Percentiles rank a stretch among this genome's conserved stretches.
Evolutionary conservation across 1,284 basidiomycete genomes (phyloP).

Genomic region (Cutaneotrichosporon curvatum): DNA sequence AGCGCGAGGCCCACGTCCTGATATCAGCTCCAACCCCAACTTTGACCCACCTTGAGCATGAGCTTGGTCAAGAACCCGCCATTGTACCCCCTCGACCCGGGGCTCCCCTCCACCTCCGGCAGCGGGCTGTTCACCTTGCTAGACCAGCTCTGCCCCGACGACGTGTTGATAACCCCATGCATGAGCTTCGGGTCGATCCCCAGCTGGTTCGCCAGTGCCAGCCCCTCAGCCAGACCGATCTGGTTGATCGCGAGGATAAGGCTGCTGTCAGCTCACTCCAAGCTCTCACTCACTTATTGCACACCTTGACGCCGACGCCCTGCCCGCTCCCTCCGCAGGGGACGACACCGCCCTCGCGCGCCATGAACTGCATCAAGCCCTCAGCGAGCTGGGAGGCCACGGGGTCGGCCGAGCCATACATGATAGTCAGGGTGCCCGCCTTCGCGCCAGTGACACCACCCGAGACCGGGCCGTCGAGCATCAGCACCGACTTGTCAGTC

Average conservation of each 20-base stretch:
- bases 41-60: conserved; percentile 38
- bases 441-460: conserved; percentile 39
- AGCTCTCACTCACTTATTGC: conserved; percentile 38
- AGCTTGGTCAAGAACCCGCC: conserved; percentile 39
- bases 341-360: conserved; percentile 32
- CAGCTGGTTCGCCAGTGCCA: conserved; percentile 34
- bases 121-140: conserved; percentile 38
- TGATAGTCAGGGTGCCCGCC: conserved; percentile 37
- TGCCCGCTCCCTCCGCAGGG: conserved; percentile 36
- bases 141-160: conserved; percentile 41
- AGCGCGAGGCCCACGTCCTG: conserved; percentile 41
- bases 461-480: conserved; percentile 43
- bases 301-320: conserved; percentile 41
- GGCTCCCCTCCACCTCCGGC: conserved; percentile 26
- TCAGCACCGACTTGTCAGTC: conserved; percentile 23
- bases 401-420: conserved; percentile 34
- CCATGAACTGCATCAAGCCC: conserved; percentile 38
- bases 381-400: conserved; percentile 26
- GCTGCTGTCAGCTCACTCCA: conserved; percentile 13
- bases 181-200: conserved; percentile 34
- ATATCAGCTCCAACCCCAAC: neutral
- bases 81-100: conserved; percentile 30
- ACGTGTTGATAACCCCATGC: conserved; percentile 37
- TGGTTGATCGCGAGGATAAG: conserved; percentile 43
- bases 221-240: conserved; percentile 41